These are phyloP conservation scores for Nakazawaea molendinolei DNA, from an alignment of 805 yeast genomes.

Conservation along the genomic window DNA sequence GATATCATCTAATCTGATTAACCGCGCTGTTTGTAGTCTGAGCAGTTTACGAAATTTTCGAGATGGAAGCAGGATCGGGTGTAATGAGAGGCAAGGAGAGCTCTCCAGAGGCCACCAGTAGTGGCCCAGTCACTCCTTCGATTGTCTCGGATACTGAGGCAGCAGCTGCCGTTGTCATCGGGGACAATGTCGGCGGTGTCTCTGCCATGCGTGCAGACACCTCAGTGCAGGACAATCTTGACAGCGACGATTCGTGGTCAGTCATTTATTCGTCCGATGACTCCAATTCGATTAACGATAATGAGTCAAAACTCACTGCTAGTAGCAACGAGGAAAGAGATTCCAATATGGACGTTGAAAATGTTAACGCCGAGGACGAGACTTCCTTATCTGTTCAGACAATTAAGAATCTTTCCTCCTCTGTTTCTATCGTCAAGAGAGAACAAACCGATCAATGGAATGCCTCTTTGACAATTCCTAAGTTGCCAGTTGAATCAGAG, in stretches of 20 bases:
- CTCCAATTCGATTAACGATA: slow-evolving; percentile 8
- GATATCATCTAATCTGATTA: no score
- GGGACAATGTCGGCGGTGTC: neutral
- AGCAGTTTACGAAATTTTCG: no score
- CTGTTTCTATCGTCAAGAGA: slow-evolving; percentile 2
- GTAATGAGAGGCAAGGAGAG: no score
- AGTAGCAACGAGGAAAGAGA: slow-evolving; percentile 4
- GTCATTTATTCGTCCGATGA: slow-evolving; percentile 13
- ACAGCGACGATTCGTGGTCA: slow-evolving; percentile 15
- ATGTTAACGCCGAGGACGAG: no score
- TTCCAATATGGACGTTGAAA: neutral
- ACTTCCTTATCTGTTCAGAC: no score
- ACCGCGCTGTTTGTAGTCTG: no score
- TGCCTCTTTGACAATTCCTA: slow-evolving; percentile 10
- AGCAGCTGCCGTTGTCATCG: neutral
- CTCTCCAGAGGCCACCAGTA: slow-evolving; percentile 1
- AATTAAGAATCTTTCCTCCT: neutral
- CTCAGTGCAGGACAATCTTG: slow-evolving; percentile 2
- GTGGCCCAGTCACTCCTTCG: slow-evolving; percentile 1
- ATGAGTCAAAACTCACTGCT: slow-evolving; percentile 7
- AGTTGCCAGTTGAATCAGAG: slow-evolving; percentile 2
- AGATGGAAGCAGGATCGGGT: no score
- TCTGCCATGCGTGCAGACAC: no score
- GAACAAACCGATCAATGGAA: slow-evolving; percentile 4
- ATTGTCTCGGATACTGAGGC: no score